Percentiles rank a stretch among this genome's conserved stretches.
Conservation (phyloP, 148 eudicot species). For the Pharnaceum exiguum region DNA sequence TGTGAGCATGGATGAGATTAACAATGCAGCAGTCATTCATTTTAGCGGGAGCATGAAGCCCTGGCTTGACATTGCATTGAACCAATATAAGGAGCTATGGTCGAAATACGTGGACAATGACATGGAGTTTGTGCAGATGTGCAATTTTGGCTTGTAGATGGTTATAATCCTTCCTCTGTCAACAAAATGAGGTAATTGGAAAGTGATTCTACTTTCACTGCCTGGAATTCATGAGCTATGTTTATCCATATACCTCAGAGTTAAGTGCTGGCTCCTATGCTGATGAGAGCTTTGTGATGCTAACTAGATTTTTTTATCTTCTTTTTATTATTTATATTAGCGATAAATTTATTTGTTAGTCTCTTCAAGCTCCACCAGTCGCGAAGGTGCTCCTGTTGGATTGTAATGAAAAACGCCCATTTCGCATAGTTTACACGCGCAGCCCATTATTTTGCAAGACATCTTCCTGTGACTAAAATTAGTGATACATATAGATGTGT, state of each 20-base stretch:
- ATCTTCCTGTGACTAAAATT: conserved; percentile 6
- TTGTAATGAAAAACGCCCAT: conserved; percentile 22
- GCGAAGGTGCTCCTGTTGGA: conserved; percentile 28
- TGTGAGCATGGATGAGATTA: conserved; percentile 83
- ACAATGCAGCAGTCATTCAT: conserved; percentile 84
- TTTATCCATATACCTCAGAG: conserved; percentile 13
- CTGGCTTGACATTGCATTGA: conserved; percentile 88
- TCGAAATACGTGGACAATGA: conserved; percentile 74
- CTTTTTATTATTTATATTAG: conserved; percentile 12
- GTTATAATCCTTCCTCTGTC: conserved; percentile 15
- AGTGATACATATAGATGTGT: conserved; percentile 3
- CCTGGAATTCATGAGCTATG: conserved; percentile 8
- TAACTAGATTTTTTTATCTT: conserved; percentile 20
- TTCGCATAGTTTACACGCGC: conserved; percentile 13
- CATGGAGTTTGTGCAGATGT: conserved; percentile 84
- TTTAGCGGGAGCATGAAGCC: conserved; percentile 96
- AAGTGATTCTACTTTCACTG: conserved; percentile 26
- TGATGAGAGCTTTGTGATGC: conserved; percentile 16
- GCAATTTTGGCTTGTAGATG: conserved; percentile 79
- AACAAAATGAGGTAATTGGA: conserved; percentile 28
- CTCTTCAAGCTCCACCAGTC: conserved; percentile 5
- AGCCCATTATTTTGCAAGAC: conserved; percentile 11
- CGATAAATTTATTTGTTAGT: conserved; percentile 9
- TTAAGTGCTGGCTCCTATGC: conserved; percentile 12
- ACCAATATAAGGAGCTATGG: conserved; percentile 81